These are phyloP conservation scores for Aureobasidium subglaciale DNA, from an alignment of 2,329 filamentous ascomycete species.

Conservation along the genomic window DNA sequence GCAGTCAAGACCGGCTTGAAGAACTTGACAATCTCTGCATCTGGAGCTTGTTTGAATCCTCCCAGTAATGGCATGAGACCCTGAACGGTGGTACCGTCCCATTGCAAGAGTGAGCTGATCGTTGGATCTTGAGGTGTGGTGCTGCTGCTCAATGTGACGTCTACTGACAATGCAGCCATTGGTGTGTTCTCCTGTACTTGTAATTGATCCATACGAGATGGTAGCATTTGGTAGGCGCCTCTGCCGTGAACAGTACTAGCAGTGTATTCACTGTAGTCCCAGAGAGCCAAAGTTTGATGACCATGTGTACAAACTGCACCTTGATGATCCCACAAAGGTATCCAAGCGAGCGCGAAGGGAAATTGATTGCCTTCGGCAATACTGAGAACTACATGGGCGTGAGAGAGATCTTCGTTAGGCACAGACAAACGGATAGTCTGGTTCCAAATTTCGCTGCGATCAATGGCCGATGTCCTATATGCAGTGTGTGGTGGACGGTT, in stretches of 20 bases:
- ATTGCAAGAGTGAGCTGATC: slow-evolving; percentile 74
- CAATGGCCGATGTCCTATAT: slow-evolving; percentile 78
- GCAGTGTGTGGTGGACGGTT: slow-evolving; percentile 72
- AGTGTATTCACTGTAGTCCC: slow-evolving; percentile 87
- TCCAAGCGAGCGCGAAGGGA: slow-evolving; percentile 85
- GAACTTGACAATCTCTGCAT: slow-evolving; percentile 96
- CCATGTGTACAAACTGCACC: slow-evolving; percentile 17
- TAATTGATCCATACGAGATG: slow-evolving; percentile 45
- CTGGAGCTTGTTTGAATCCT: slow-evolving; percentile 84
- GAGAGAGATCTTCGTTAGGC: slow-evolving; percentile 69
- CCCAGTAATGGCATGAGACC: slow-evolving; percentile 50
- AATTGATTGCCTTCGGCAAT: slow-evolving; percentile 78
- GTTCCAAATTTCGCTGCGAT: slow-evolving; percentile 76
- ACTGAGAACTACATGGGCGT: slow-evolving; percentile 82
- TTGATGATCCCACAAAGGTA: slow-evolving; percentile 87
- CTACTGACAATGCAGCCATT: slow-evolving; percentile 59
- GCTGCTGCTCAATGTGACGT: slow-evolving; percentile 62
- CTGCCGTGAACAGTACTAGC: slow-evolving; percentile 65
- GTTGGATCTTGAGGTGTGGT: slow-evolving; percentile 54
- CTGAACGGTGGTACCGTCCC: slow-evolving; percentile 48
- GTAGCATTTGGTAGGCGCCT: slow-evolving; percentile 78
- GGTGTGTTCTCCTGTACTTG: slow-evolving; percentile 47
- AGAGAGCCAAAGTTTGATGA: slow-evolving; percentile 66
- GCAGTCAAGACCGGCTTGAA: slow-evolving; percentile 42
- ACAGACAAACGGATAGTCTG: slow-evolving; percentile 80